Conservation (phyloP, 169 alveolate species). For the Plasmodium chabaudi region DNA sequence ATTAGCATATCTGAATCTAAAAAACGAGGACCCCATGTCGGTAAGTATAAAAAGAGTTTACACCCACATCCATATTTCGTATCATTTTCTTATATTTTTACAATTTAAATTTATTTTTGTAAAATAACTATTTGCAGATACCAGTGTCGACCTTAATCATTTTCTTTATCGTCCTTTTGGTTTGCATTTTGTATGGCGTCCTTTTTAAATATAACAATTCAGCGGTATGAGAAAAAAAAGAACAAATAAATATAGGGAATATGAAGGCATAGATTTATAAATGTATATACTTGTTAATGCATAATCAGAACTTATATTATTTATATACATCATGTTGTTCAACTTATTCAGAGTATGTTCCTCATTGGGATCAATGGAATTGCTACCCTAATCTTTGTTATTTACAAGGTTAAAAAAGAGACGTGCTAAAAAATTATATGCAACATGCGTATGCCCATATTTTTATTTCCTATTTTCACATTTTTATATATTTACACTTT, state of each 20-base stretch:
- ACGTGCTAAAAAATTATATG: neutral
- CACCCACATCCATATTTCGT: neutral
- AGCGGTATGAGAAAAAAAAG: constrained; percentile 12
- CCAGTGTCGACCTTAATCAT: constrained; percentile 20
- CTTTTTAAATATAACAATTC: constrained; percentile 43
- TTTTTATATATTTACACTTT: too few species aligned
- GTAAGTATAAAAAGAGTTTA: neutral
- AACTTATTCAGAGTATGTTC: constrained; percentile 4
- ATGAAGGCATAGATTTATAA: neutral
- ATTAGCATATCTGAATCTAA: constrained; percentile 23
- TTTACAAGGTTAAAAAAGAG: constrained; percentile 9
- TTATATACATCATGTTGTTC: neutral
- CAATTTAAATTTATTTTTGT: neutral
- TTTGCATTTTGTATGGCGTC: constrained; percentile 20
- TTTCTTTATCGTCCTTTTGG: constrained; percentile 14
- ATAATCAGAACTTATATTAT: neutral
- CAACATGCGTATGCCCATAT: neutral
- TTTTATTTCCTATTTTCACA: neutral
- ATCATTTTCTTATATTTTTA: neutral
- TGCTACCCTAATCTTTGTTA: constrained; percentile 8
- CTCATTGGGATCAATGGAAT: constrained; percentile 33
- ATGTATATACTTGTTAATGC: neutral
- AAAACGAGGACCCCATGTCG: constrained; percentile 17
- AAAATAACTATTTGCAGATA: constrained; percentile 15
- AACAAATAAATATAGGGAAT: neutral